phyloP scores from a whole-genome alignment of 2,329 filamentous ascomycete species.

The Xenoacremonium recifei region DNA sequence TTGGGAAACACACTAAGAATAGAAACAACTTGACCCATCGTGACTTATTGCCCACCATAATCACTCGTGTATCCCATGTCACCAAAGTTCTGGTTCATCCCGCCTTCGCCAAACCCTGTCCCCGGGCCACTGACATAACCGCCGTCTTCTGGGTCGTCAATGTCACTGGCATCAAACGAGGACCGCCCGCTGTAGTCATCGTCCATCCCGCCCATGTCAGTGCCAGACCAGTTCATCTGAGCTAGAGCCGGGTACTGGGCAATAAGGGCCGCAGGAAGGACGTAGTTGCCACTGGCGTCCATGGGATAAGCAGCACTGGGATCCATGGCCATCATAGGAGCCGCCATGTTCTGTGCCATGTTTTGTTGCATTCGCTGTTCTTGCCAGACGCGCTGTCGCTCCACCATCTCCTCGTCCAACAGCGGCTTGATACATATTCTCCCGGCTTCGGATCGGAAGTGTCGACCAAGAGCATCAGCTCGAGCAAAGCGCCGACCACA shows the following conservation, averaged over 20 bases:
- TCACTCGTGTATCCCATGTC: conserved; percentile 29
- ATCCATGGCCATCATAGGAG: conserved; percentile 59
- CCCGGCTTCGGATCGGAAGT: conserved; percentile 94
- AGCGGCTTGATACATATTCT: conserved; percentile 97
- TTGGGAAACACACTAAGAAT: neutral
- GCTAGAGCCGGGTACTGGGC: conserved; percentile 94
- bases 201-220: conserved; percentile 68
- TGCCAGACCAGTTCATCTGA: conserved; percentile 75
- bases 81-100: conserved; percentile 52
- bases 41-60: conserved; percentile 23
- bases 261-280: conserved; percentile 81
- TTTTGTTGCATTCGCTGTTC: conserved; percentile 69
- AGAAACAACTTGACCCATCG: neutral
- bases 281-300: conserved; percentile 57
- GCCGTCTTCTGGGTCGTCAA: conserved; percentile 69
- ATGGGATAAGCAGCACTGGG: conserved; percentile 57
- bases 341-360: conserved; percentile 59
- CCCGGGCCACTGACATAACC: conserved; percentile 65
- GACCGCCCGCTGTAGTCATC: conserved; percentile 77
- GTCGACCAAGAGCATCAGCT: conserved; percentile 88
- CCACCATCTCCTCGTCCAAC: conserved; percentile 87
- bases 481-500: conserved; percentile 91
- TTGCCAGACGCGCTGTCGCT: conserved; percentile 72
- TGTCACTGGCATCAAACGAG: conserved; percentile 80
- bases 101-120: conserved; percentile 57